These are phyloP conservation scores for Trametes cubensis DNA, from an alignment of 768 basidiomycete genomes.

Conservation along the genomic window DNA sequence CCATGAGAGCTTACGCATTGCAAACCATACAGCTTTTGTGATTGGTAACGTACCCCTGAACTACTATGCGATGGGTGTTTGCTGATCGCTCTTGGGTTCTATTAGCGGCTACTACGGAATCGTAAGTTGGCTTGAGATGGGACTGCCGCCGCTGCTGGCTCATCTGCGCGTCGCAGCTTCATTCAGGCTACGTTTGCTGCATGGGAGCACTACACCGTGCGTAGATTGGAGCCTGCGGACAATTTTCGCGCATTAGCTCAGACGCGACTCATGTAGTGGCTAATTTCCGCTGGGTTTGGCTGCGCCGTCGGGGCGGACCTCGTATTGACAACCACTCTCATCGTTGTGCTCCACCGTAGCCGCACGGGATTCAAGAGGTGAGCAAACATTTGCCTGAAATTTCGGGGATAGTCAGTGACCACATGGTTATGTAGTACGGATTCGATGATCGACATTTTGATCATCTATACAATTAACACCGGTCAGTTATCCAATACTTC, in stretches of 20 bases:
- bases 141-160: no score
- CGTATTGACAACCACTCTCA: constrained; percentile 2
- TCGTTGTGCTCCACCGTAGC: not conserved
- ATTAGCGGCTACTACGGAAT: not conserved
- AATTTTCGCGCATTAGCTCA: no score
- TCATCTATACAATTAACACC: constrained; percentile 16
- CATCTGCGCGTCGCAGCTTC: not conserved
- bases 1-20: not conserved
- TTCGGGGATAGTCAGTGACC: no score
- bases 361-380: constrained; percentile 6
- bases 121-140: not conserved
- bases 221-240: not conserved
- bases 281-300: constrained; percentile 5
- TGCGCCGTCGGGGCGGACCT: constrained; percentile 11
- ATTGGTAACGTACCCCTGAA: not conserved
- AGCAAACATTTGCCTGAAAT: no score
- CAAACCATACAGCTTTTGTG: not conserved
- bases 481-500: not conserved
- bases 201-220: not conserved
- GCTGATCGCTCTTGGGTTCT: not conserved
- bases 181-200: not conserved
- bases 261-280: not conserved
- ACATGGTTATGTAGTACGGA: no score
- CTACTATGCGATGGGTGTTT: no score
- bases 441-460: constrained; percentile 7